Evolutionary conservation across 495 filamentous ascomycete species (phyloP), one percentile per base, ranked within the genome.

Genomic region (Penicillium roqueforti): DNA sequence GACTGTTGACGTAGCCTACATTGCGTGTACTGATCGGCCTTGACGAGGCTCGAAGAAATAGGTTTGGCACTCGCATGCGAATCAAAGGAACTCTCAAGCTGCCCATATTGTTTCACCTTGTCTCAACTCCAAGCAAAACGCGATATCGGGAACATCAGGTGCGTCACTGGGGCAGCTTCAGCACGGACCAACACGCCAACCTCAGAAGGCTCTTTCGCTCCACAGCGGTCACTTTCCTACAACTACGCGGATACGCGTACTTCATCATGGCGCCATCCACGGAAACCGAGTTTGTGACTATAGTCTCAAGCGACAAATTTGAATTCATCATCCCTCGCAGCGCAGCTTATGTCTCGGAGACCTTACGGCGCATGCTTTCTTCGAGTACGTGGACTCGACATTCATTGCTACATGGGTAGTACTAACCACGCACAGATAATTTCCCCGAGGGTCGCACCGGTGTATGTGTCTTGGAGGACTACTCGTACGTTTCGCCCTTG

Each of bases 311-410:
- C 53, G 95, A 97, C 67, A 88, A 85, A 40, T 96, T 87, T 68
- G 89, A 96, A 66, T 97, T 92, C 66, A 81, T 95, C 43, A 72
- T 97, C 32, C 84, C 85, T 6, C 85, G 91, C 41, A 88, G 87
- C 42, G 84, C 88, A 0, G 84, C 90, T 40, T 81, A 81, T 56
- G 69, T 88, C 45, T 89, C 89, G 18, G 85, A 85, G 18, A 86
- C 85, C 18, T 88, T 98, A 60, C 84, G 81, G 54, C 80, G 84
- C 60, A 96, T 96, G 91, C 69, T 98, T 59, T 84, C 87, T 5
- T 74, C 76, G 48, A 90, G 89, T 90, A 67, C 54, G 83, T 37
- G 36, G 53, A 48, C 46, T 45, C 29, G 7, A 16, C 34, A 39
- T 50, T 54, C 49, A 23, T 41, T 44, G 28, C 34, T 49, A 9